Evolutionary conservation across 768 basidiomycete genomes (phyloP).

Genomic region (Cystofilobasidium bisporidii): DNA sequence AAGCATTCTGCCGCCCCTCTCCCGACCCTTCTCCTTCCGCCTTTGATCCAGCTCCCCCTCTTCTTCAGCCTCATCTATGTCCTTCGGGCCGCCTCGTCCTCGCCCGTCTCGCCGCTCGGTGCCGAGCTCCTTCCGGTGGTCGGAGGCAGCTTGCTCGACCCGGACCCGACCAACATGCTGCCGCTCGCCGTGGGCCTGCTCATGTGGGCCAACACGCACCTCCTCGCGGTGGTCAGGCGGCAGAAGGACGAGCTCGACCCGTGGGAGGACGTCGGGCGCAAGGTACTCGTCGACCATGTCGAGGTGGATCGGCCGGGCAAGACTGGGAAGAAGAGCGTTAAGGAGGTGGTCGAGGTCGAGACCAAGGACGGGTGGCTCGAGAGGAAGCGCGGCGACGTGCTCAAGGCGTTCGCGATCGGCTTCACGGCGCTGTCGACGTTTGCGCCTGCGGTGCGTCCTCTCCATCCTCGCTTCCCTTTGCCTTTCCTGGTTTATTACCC

Average conservation of each 20-base stretch:
- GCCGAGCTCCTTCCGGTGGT: conserved; percentile 3
- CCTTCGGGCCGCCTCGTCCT: neutral
- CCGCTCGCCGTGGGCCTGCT: conserved; percentile 7
- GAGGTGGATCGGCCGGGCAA: neutral
- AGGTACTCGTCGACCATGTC: neutral
- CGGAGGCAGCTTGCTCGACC: neutral
- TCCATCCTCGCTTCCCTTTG: neutral
- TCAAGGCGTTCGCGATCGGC: neutral
- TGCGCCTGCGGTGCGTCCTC: conserved; percentile 14
- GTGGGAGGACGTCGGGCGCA: neutral
- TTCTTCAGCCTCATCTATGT: conserved; percentile 10
- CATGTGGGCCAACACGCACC: neutral
- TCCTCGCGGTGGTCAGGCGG: neutral
- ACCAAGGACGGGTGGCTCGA: conserved; percentile 8
- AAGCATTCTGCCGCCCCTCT: neutral
- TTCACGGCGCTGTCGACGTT: conserved; percentile 5
- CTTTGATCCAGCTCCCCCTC: conserved; percentile 3
- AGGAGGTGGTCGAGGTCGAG: neutral
- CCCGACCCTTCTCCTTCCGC: conserved; percentile 10
- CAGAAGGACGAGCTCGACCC: conserved; percentile 5
- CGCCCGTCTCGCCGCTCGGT: neutral
- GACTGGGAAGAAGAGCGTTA: too few species aligned
- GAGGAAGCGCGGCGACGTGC: neutral
- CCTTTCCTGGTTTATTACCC: neutral
- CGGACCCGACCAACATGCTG: conserved; percentile 3